Conservation (phyloP, 495 filamentous ascomycete genomes). For the Geoglossum glabrum region DNA sequence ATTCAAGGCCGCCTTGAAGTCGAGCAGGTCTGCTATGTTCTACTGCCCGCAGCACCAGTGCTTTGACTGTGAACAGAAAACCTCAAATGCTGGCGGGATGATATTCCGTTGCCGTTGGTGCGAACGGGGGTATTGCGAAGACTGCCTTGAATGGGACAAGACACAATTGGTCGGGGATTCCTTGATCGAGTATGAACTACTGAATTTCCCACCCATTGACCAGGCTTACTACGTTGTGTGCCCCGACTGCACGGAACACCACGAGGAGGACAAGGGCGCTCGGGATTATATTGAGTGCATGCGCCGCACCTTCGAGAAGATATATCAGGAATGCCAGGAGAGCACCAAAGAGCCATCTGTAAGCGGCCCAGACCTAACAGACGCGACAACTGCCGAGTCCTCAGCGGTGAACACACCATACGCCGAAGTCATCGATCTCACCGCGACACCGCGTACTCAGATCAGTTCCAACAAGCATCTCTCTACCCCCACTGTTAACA, state of each 20-base stretch:
- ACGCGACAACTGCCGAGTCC: conserved; percentile 21
- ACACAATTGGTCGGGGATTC: conserved; percentile 30
- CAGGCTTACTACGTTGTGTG: conserved; percentile 35
- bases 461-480: not conserved
- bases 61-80: conserved; percentile 30
- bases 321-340: conserved; percentile 9
- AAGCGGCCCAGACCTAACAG: conserved; percentile 13
- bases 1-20: conserved; percentile 13
- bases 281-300: conserved; percentile 15
- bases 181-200: conserved; percentile 28
- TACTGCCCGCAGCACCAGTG: conserved; percentile 41
- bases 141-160: conserved; percentile 36
- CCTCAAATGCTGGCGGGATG: conserved; percentile 35
- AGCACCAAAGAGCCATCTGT: not conserved
- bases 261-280: conserved; percentile 15
- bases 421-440: not conserved
- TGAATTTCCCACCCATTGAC: conserved; percentile 21
- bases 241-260: conserved; percentile 20
- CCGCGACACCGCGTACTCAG: not conserved
- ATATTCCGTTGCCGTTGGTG: conserved; percentile 39
- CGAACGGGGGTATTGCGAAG: conserved; percentile 36
- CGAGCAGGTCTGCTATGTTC: conserved; percentile 21
- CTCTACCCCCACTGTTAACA: not conserved
- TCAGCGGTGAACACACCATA: conserved; percentile 18
- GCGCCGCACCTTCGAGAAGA: conserved; percentile 10